Base-by-base conservation (phyloP, 2,329 filamentous ascomycete genomes). In the Rutstroemia sp. region DNA sequence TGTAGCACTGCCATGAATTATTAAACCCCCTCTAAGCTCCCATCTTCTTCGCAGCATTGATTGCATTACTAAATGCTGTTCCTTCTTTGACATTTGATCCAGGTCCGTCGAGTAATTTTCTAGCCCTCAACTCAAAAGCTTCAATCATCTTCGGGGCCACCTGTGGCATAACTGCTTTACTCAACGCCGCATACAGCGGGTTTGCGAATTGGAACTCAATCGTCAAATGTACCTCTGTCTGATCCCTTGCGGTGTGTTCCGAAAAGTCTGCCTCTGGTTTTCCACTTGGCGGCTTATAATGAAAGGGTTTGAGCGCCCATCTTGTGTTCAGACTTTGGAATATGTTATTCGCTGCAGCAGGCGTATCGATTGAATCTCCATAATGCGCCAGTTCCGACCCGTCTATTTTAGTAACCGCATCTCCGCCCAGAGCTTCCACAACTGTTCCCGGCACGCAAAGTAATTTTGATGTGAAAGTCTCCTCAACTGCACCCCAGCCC, bases 111-210 rank as follows among this genome's bases (percentile, higher is more conserved):
- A 81, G 70, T 49, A 90, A 69, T 65, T 80, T 75, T 68, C 76
- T 76, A 5, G 94, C 91, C 67, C 88, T 79, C 72, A 82, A 81
- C 75, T 96, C 92, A 75, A 99, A 99, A 1, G 94, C 92, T 71
- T 89, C 85, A 62, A 97, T 88, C 91, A 99, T 96, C 62, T 88
- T 78, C 4, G 83, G 85, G 1, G 90, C 92, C 61, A 96, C 84
- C 73, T 89, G 90, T 34, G 90, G 87, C 62, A 90, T 90, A 23
- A 94, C 85, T 37, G 88, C 86, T 39, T 84, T 80, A 70, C 92
- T 94, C 68, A 96, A 77, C 19, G 88, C 83, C 44, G 85, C 86
- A 74, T 96, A 95, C 56, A 96, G 71, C n/a, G 92, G 90, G 72
- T 92, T 97, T 64, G 83, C 79, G 70, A 99, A 96, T 71, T 86